A percentile compares a stretch with the other conserved stretches of the same genome.
Evolutionary conservation across 257 asterid genomes (phyloP).

Genomic region (Nicotiana noctiflora): DNA sequence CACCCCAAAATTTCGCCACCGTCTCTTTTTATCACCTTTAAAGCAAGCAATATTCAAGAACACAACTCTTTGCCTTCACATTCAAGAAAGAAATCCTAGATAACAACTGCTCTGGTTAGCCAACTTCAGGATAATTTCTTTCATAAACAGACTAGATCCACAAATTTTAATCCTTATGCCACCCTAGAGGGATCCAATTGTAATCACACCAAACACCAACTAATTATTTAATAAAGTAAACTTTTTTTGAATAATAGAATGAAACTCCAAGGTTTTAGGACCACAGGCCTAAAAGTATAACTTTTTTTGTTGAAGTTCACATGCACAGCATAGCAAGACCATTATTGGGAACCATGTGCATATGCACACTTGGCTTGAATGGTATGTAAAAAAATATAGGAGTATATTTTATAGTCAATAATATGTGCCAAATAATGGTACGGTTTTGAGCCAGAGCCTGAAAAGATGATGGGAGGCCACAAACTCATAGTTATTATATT

Average conservation of each 20-base stretch:
- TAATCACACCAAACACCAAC: background rate
- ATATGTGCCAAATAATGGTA: conserved; percentile 1
- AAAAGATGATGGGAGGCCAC: conserved; percentile 6
- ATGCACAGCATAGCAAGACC: background rate
- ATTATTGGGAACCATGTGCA: conserved; percentile 8
- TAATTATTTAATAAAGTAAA: background rate
- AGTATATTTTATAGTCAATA: background rate
- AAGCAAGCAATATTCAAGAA: background rate
- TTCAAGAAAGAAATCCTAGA: background rate
- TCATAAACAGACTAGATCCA: background rate
- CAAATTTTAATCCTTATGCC: too few species aligned
- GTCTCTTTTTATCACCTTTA: background rate
- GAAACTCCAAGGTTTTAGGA: background rate
- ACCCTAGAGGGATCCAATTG: background rate
- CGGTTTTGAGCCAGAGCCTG: background rate
- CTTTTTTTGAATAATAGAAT: too few species aligned
- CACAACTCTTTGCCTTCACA: background rate
- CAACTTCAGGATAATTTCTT: background rate
- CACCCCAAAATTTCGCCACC: too few species aligned
- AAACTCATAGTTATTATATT: background rate
- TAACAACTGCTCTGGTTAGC: background rate
- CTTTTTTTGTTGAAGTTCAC: background rate
- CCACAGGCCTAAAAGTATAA: background rate
- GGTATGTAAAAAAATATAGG: background rate
- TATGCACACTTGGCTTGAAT: background rate